These are phyloP conservation scores for Aspergillus sclerotialis DNA, from an alignment of 2,329 filamentous ascomycete species.

Conservation along the genomic window DNA sequence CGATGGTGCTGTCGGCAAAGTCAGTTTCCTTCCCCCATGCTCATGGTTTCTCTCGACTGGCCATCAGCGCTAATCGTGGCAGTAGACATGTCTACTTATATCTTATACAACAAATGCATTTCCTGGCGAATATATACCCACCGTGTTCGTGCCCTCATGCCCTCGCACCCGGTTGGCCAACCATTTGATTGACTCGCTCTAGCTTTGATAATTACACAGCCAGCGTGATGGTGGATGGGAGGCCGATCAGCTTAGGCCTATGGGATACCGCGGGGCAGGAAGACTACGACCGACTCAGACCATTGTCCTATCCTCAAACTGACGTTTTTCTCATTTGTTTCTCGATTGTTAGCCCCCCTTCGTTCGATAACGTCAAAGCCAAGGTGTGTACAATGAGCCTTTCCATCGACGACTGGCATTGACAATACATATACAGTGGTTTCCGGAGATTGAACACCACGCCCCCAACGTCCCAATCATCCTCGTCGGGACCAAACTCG, in stretches of 20 bases:
- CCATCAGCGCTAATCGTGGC: background rate
- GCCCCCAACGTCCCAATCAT: constrained; percentile 94
- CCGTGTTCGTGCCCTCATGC: constrained; percentile 51
- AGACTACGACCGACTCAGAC: constrained; percentile 92
- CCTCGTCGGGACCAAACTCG: constrained; percentile 92
- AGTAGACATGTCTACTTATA: constrained; percentile 93
- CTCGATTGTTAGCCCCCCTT: constrained; percentile 94
- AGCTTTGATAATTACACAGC: constrained; percentile 99
- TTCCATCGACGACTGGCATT: constrained; percentile 9
- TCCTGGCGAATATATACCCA: constrained; percentile 99
- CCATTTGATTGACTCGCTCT: constrained; percentile 12
- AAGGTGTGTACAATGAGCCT: too few species aligned
- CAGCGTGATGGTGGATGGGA: constrained; percentile 97
- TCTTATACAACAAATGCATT: constrained; percentile 99
- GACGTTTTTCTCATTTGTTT: constrained; percentile 99
- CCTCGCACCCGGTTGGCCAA: constrained; percentile 2
- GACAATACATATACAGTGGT: constrained; percentile 60
- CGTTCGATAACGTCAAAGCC: constrained; percentile 97
- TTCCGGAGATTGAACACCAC: constrained; percentile 94
- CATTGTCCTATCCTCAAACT: constrained; percentile 94
- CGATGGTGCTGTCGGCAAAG: constrained; percentile 98
- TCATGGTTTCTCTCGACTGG: constrained; percentile 1
- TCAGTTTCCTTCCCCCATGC: constrained; percentile 39
- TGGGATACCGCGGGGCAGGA: constrained; percentile 99
- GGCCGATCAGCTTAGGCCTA: constrained; percentile 90